Percentiles rank a stretch among this genome's conserved stretches.
Evolutionary conservation across 805 yeast species (phyloP).

Genomic region (Ogataea parapolymorpha): DNA sequence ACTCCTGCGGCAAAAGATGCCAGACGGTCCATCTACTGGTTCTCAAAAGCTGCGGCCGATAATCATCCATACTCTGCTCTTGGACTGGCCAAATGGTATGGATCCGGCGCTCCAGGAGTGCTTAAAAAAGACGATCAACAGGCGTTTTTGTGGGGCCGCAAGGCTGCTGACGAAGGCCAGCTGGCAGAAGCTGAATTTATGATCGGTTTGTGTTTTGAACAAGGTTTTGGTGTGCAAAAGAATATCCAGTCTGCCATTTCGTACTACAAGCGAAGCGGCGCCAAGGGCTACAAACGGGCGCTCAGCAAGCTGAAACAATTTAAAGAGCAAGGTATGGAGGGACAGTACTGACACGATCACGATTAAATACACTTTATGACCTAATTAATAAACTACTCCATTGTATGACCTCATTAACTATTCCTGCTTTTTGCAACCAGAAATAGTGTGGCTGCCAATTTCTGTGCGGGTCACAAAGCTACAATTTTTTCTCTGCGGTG

Average conservation of each 20-base stretch:
- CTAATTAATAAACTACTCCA: neutral
- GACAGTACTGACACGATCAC: neutral
- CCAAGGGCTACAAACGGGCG: conserved; percentile 60
- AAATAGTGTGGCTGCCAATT: conserved; percentile 7
- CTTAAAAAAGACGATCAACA: conserved; percentile 55
- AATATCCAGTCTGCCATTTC: conserved; percentile 42
- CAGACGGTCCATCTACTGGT: conserved; percentile 67
- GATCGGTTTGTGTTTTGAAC: conserved; percentile 63
- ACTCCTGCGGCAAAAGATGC: conserved; percentile 43
- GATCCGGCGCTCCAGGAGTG: conserved; percentile 61
- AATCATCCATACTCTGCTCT: conserved; percentile 68
- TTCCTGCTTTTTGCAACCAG: neutral
- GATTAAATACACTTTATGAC: neutral
- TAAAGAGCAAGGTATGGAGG: conserved; percentile 1
- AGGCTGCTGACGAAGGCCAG: conserved; percentile 56
- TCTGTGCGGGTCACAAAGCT: neutral
- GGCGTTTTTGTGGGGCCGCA: conserved; percentile 64
- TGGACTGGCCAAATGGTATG: conserved; percentile 74
- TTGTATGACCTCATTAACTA: neutral
- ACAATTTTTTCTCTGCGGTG: conserved; percentile 9
- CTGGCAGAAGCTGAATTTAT: conserved; percentile 65
- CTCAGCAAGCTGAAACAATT: conserved; percentile 33
- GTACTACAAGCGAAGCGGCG: conserved; percentile 59
- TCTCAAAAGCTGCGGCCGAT: conserved; percentile 59
- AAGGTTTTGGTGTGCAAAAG: conserved; percentile 54